Percentiles rank a stretch among this genome's conserved stretches.
phyloP scores from a whole-genome alignment of 148 eudicot species.

The Diospyros kaki region DNA sequence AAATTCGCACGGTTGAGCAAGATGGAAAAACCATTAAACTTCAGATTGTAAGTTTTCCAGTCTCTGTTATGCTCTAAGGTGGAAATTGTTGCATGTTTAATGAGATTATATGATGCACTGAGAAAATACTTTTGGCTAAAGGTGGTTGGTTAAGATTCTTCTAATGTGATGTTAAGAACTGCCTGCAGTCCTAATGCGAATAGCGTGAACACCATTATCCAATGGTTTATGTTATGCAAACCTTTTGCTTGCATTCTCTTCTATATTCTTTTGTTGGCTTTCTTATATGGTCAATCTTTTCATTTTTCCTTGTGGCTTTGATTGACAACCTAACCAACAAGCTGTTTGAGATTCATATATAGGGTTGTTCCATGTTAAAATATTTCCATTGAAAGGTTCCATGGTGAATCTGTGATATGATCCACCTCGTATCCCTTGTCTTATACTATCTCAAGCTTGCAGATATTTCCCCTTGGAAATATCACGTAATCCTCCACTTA shows the following conservation, averaged over 20 bases:
- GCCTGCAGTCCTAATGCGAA: neutral
- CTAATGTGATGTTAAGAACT: neutral
- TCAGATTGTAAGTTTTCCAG: conserved; percentile 39
- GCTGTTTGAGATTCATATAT: neutral
- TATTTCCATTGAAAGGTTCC: neutral
- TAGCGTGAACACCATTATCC: neutral
- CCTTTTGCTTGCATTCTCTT: neutral
- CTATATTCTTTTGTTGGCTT: neutral
- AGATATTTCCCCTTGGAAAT: neutral
- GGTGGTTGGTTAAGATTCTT: neutral
- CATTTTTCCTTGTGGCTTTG: too few relatives aligned
- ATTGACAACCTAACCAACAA: too few relatives aligned
- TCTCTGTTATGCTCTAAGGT: neutral
- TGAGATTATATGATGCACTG: neutral
- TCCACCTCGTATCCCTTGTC: too few relatives aligned
- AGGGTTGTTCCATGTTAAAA: neutral
- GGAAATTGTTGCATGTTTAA: neutral
- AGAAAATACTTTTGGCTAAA: conserved; percentile 5
- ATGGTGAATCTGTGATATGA: too few relatives aligned
- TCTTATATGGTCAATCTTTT: neutral
- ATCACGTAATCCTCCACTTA: neutral
- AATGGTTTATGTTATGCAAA: neutral
- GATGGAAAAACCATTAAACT: conserved; percentile 55
- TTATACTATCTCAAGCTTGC: too few relatives aligned
- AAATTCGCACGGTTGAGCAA: conserved; percentile 58